Evolutionary conservation across 2,329 filamentous ascomycete genomes (phyloP), one percentile per base, ranked within the genome.

Genomic region (Graphilbum fragrans): DNA sequence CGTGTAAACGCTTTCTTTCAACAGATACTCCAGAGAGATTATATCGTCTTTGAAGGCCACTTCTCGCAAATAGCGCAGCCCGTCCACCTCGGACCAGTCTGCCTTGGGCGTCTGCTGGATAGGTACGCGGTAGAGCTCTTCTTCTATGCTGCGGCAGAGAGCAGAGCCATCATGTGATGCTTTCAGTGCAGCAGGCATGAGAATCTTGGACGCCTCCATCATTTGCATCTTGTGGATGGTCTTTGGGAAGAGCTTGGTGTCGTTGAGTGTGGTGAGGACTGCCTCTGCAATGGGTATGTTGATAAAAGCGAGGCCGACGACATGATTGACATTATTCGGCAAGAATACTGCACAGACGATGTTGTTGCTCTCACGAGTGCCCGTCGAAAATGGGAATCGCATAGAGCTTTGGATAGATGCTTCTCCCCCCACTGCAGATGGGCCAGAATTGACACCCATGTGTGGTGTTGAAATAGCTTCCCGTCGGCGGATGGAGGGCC

Each of bases 211-310:
- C 0, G 90, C 88, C 20, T 82, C 75, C 51, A 86, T 83, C 20
- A 94, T 77, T 40, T 76, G 74, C 27, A 96, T 70, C 56, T 95
- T 94, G 59, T 94, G 85, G 23, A 94, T 68, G 0, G 87, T 94
- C 54, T 80, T 81, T 43, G 87, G 80, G 56, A 94, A 96, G 27
- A 87, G 93, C 56, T 94, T 87, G 43, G 81, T 93, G 58, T 96
- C 90, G 54, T 82, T 87, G 48, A 96, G 90, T 54, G 95, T 86
- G 54, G 86, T 93, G 32, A 96, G 70, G 22, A 87, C 77, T 16
- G 78, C 84, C 60, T 94, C 86, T 32, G 82, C 84, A 3, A 85
- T 88, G 34, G 85, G 80, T 3, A 93, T 68, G 53, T 96, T 93
- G 54, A 95, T 69, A 54, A 95, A 88, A 3, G 86, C 85, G 33